Base-by-base conservation (phyloP, 768 basidiomycete genomes). In the Lactifluus echinatus region DNA sequence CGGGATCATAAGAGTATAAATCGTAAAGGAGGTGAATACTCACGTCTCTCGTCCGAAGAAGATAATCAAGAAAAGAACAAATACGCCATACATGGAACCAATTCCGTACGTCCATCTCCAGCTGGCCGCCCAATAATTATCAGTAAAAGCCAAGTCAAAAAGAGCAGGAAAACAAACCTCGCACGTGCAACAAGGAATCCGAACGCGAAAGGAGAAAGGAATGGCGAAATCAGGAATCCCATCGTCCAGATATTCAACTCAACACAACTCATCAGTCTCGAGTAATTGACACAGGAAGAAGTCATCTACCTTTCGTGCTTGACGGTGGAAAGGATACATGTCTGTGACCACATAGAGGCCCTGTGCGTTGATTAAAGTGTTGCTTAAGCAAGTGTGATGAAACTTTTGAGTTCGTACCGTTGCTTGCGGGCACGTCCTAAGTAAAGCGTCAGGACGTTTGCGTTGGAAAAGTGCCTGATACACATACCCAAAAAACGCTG, bases 211-310 rank as follows among this genome's bases (percentile, higher is more conserved):
- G 85, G 85, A 2, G 82, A 83, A 10, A 80, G 63, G 72, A 82
- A 82, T 10, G 80, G 82, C 14, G 82, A 82, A 26, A 84, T 67
- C 64, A 87, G 77, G 70, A 86, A 84, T 1, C 83, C 85, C 77
- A 87, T 81, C 3, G 84, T 85, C 85, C 84, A 85, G 49, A 82
- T 69, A 61, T 83, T 84, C 34, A 86, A 74, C 82, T 84, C 57
- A 6, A 19, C 23, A 24, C 5, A n/a, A 19, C 19, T 37, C 14
- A 26, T 31, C 34, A 53, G 39, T 34, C 10, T 15, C 4, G 31
- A 26, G 14, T 26, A 44, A 28, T 29, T 23, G 10, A 40, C 10
- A 14, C 8, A 4, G 5, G 46, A 26, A 40, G 14, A 4, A 2
- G 4, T 28, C 23, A 19, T 70, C 53, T 40, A 81, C 79, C 78